These are phyloP conservation scores for Penicillium nucicola DNA, from an alignment of 495 filamentous ascomycete species.

Conservation along the genomic window DNA sequence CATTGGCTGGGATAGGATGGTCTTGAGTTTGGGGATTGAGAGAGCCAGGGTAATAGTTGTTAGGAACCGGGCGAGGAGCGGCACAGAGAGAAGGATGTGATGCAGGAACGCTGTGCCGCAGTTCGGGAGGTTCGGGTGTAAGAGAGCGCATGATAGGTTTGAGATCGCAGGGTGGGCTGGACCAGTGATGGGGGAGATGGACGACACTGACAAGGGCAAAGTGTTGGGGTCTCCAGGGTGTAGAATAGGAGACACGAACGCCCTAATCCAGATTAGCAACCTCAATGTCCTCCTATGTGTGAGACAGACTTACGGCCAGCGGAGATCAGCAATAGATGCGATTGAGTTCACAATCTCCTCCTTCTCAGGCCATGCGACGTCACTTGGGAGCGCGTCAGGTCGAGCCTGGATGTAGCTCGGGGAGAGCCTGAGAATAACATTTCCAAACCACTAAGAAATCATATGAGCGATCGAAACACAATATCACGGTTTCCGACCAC, in stretches of 20 bases:
- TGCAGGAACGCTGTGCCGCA: constrained; percentile 82
- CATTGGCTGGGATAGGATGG: constrained; percentile 63
- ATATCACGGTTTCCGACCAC: constrained; percentile 1
- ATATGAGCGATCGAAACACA: constrained; percentile 8
- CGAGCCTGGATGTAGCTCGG: constrained; percentile 73
- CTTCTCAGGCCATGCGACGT: constrained; percentile 69
- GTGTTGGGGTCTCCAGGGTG: constrained; percentile 65
- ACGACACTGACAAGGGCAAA: constrained; percentile 60
- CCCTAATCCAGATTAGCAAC: constrained; percentile 29
- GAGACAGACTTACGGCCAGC: constrained; percentile 70
- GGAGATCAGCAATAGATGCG: constrained; percentile 71
- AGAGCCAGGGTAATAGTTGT: constrained; percentile 66
- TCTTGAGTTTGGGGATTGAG: constrained; percentile 61
- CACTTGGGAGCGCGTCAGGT: constrained; percentile 64
- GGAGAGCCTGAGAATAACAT: constrained; percentile 70
- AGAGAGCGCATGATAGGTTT: constrained; percentile 79
- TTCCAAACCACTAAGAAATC: constrained; percentile 55
- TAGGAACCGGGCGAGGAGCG: constrained; percentile 72
- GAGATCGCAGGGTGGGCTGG: constrained; percentile 82
- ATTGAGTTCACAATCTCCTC: constrained; percentile 79
- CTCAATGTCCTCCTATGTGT: neutral
- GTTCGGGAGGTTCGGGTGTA: constrained; percentile 86
- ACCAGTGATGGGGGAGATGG: constrained; percentile 74
- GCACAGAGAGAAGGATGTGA: constrained; percentile 78
- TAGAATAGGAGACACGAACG: constrained; percentile 82